Evolutionary conservation across 1,284 basidiomycete species (phyloP).

Genomic region (Stygiomarasmius scandens): DNA sequence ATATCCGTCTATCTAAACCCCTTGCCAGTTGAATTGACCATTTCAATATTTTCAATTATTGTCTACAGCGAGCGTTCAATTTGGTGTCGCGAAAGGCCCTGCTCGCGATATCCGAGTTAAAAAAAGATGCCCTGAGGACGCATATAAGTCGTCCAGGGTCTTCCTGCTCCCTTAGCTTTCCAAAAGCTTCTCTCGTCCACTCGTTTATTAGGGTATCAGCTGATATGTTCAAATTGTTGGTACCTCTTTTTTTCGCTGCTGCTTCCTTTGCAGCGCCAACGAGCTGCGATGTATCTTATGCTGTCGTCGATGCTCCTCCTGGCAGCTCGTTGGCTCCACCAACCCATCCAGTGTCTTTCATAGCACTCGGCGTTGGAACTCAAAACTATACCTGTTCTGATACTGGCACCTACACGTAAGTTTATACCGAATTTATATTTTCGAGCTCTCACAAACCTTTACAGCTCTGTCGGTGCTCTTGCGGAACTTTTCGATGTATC

Average conservation of each 20-base stretch:
- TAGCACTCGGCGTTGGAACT: constrained; percentile 50
- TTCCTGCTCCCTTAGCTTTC: too few species aligned
- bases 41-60: not conserved
- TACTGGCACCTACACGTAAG: constrained; percentile 42
- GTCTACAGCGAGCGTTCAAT: too few species aligned
- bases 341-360: constrained; percentile 37
- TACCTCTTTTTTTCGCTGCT: not conserved
- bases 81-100: too few species aligned
- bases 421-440: not conserved
- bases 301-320: constrained; percentile 5
- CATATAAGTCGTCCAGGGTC: too few species aligned
- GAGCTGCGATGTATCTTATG: constrained; percentile 12
- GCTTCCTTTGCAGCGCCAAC: not conserved
- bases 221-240: too few species aligned
- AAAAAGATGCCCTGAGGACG: too few species aligned
- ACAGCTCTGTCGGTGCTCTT: constrained; percentile 46
- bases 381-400: constrained; percentile 52
- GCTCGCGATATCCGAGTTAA: too few species aligned
- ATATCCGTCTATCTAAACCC: too few species aligned
- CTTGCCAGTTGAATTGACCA: not conserved
- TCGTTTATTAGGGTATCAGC: too few species aligned
- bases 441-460: not conserved
- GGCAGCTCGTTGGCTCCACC: constrained; percentile 36
- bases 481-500: constrained; percentile 63
- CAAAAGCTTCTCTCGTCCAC: too few species aligned